Evolutionary conservation across 1,284 basidiomycete genomes (phyloP), one percentile per base, ranked within the genome.

Genomic region (Fomitopsis palustris): DNA sequence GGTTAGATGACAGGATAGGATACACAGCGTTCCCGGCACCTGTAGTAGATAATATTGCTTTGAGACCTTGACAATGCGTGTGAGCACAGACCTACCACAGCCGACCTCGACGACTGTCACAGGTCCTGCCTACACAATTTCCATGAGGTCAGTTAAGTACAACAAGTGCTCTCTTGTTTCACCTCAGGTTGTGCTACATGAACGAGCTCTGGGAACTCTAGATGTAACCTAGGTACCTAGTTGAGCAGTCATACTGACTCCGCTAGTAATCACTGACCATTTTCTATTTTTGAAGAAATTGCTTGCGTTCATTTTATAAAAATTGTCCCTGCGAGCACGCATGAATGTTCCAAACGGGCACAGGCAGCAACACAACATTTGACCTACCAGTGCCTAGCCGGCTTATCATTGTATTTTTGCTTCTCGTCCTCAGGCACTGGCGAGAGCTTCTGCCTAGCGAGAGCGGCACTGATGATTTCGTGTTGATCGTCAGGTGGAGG

Each of bases 21-120:
- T 97, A 98, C 0, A 96, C 86, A 2, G 96, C 92, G 70, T 97
- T 98, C 27, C 97, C 97, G 17, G 95, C 93, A 43, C 95, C 93
- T 88, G 74, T 3, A 19, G 12, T 9, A 9, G 8, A 25, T 21
- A 25, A n/a, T 29, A 27, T 27, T 41, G 23, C 17, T 3, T 37
- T 37, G 12, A 6, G 23, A 19, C 19, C 39, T 56, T 62, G 12
- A 69, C 60, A 47, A 49, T 19, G 23, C n/a, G 17, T 29, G 19
- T 41, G 39, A 31, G n/a, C 41, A 38, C 25, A 35, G 4, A 17
- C 80, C 65, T 68, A 86, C 92, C 93, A 72, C 94, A 96, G 47
- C 94, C 94, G 37, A 96, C 82, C 74, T 96, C 94, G 55, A 88
- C 86, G 33, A 96, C 83, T 0, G 80, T 83, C 59, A 85, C 79